phyloP scores from a whole-genome alignment of 2,329 filamentous ascomycete species.

The Diaporthe citriasiana region DNA sequence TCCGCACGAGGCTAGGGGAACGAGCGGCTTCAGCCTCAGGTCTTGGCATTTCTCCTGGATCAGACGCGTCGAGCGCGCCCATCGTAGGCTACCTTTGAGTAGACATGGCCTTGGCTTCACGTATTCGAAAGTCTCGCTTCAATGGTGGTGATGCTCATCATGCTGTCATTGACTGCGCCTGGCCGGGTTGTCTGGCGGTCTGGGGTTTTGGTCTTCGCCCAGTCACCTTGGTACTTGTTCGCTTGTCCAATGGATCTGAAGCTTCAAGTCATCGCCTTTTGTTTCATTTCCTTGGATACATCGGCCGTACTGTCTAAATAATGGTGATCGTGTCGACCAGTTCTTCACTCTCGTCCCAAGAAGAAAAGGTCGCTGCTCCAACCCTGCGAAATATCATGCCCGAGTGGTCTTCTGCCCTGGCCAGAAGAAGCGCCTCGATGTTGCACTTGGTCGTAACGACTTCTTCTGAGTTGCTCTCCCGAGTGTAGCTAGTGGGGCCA shows the following conservation, averaged over 20 bases:
- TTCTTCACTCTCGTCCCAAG: slow-evolving; percentile 14
- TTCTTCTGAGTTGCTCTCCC: neutral
- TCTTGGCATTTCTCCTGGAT: neutral
- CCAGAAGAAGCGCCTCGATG: slow-evolving; percentile 7
- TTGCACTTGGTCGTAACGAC: neutral
- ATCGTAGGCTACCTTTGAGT: neutral
- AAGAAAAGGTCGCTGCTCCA: slow-evolving; percentile 12
- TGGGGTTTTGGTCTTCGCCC: neutral
- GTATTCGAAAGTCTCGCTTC: neutral
- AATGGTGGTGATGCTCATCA: neutral
- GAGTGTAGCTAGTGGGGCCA: neutral
- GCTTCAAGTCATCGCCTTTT: neutral
- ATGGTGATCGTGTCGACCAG: neutral
- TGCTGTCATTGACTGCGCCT: neutral
- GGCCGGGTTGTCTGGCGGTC: neutral
- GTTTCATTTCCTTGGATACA: neutral
- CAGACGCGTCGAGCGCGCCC: slow-evolving; percentile 14
- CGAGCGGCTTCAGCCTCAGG: slow-evolving; percentile 1
- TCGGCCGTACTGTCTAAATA: no score
- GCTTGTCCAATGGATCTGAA: neutral
- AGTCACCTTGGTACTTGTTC: neutral
- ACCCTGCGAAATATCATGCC: slow-evolving; percentile 13
- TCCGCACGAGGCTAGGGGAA: neutral
- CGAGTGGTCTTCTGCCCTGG: neutral
- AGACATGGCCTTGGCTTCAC: neutral